A percentile compares a stretch with the other conserved stretches of the same genome.
phyloP scores from a whole-genome alignment of 176 grass and related monocot genomes.

The Lolium perenne region DNA sequence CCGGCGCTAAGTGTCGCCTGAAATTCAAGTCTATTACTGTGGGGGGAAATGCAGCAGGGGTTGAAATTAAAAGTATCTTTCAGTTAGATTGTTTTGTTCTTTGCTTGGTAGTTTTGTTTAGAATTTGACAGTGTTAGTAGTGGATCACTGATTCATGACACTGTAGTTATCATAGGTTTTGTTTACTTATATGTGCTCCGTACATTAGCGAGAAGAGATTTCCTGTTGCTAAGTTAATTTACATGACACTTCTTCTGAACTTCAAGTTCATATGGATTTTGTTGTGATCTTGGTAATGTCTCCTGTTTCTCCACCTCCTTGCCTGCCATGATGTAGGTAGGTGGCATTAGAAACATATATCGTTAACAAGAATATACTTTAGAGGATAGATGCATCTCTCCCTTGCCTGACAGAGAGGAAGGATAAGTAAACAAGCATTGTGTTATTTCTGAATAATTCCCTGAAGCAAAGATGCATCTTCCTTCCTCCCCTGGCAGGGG shows the following conservation, averaged over 20 bases:
- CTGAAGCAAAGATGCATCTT: background rate
- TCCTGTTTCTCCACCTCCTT: background rate
- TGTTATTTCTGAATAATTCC: background rate
- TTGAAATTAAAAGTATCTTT: background rate
- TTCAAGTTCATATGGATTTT: background rate
- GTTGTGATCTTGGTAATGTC: background rate
- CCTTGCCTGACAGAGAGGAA: background rate
- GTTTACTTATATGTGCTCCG: background rate
- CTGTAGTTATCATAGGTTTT: background rate
- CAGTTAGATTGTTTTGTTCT: background rate
- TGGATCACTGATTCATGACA: constrained; percentile 28
- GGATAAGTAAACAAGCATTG: background rate
- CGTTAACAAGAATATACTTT: background rate
- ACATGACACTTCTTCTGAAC: background rate
- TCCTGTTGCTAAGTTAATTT: background rate
- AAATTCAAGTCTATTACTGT: background rate
- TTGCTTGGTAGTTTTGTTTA: constrained; percentile 17
- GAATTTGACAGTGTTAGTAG: constrained; percentile 23
- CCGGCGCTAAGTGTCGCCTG: background rate
- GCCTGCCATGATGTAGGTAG: background rate
- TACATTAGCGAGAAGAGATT: background rate
- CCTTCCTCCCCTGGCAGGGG: background rate
- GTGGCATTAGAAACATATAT: background rate
- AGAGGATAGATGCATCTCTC: background rate
- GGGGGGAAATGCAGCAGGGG: background rate